Base-by-base conservation (phyloP, 2,329 filamentous ascomycete genomes). In the Cladobotryum mycophilum region DNA sequence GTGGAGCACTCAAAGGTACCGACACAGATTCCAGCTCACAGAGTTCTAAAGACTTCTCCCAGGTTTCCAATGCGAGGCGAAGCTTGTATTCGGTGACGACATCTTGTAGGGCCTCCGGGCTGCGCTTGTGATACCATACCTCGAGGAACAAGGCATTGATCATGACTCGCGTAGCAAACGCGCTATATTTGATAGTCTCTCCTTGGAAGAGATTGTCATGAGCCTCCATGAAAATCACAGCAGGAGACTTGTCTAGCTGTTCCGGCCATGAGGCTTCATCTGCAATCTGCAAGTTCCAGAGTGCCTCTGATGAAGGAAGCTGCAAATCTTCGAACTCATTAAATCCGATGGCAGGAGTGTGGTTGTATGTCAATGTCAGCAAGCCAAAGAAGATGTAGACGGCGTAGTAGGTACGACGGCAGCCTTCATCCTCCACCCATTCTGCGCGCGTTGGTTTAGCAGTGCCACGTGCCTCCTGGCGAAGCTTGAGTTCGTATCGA, bases 321-420 rank as follows among this genome's bases (percentile, higher is more conserved):
- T 93, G 87, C 45, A 97, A 72, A 50, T 91, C 88, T 65, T 97
- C 93, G 57, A 99, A 96, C 68, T 97, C 93, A 67, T 96, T 96
- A 76, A 96, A 96, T 70, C 89, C 91, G 74, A 99, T 96, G 33
- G 91, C 92, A 12, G 93, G 93, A 1, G 92, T 97, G 71, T 97
- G 93, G 67, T 97, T 97, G 79, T 95, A 99, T 0, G 92, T 95
- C 69, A 99, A 70, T 1, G 93, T 97, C 60, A 97, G 73, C 62
- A 97, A 79, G 50, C 93, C 93, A 64, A 97, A 97, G 80, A 97
- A 97, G 69, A 97, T 96, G 75, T 97, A 99, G 53, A 97, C 93
- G 1, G 93, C 92, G 63, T 95, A 99, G 73, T 97, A 99, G 1
- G 93, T 97, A 54, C 93, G 88, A 53, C 92, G 84, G 68, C 93